Base-by-base conservation (phyloP, 495 filamentous ascomycete species). In the Friedmanniomyces simplex region DNA sequence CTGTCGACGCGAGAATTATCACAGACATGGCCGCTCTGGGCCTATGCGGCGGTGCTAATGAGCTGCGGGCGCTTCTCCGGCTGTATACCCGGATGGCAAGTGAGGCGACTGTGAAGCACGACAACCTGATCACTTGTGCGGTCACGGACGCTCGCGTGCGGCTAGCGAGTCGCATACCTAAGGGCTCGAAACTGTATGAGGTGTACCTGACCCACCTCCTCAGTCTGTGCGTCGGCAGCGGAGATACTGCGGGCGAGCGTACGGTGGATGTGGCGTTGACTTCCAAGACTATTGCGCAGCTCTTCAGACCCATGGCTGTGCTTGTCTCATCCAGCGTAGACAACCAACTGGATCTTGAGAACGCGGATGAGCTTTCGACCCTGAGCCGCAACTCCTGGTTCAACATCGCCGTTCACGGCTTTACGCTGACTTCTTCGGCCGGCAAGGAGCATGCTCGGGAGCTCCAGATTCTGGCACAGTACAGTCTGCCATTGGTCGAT, bases 361-460 rank as follows among this genome's bases (percentile, higher is more conserved):
- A 88, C 41, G 77, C 79, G 21, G 63, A 69, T 14, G 41, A 50
- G 8, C 14, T 68, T 4, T 72, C 80, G 51, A 77, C 81, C 20
- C 73, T 95, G 47, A 81, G 93, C 60, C 84, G 91, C 36, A 89
- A 97, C 75, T 88, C 88, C 14, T 98, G 93, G 93, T 96, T 95
- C 69, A 98, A 98, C 67, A 86, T 96, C 51, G 86, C 88, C 28
- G 84, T 96, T 8, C 91, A 97, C 68, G 91, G 90, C 32, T 95
- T 96, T 66, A 82, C 79, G n/a, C 75, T 83, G 16, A 78, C 76
- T 18, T 88, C 88, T 0, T 76, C 77, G 21, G 77, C 84, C 56
- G 84, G 82, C 34, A 83, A 82, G 58, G 78, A 78, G 62, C 79
- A 88, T 63, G 63, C 77, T 21, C 81, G 82, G 43, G 88, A 95